Base-by-base conservation (phyloP, 2,329 filamentous ascomycete species). In the Reticulascus tulasneorum region DNA sequence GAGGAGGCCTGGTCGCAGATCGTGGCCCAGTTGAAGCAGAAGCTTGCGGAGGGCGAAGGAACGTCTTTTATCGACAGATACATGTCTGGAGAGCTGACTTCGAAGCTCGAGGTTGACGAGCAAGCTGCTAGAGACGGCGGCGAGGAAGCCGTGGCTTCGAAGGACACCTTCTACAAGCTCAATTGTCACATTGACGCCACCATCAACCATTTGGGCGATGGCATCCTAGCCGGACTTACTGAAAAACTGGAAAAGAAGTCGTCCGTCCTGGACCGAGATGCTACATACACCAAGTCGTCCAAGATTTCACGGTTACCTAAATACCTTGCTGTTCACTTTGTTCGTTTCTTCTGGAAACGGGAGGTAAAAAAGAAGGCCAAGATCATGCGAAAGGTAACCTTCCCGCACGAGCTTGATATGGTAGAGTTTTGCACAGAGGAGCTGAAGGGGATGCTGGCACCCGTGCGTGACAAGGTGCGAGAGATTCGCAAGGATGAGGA, bases 1-100 rank as follows among this genome's bases (percentile, higher is more conserved):
- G 93, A 98, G 62, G 93, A 98, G 62, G 93, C 91, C 29, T 98
- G 91, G 89, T 93, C 91, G 15, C 91, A 97, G 58, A 94, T 98
- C 44, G 67, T 98, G 6, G 80, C 84, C 28, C 86, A 91, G 54
- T 67, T 98, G 23, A 80, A 84, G 44, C 77, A 85, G 52, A 91
- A 86, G 56, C 66, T 97, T 33, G 60, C 66, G 15, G 63, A 63
- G 13, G 62, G 67, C 4, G 56, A 68, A 3, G 73, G 80, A 3
- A 59, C 69, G 2, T 86, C 86, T 0, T 95, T 94, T 56, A 77
- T 98, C 44, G 88, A 96, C 56, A 88, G 84, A 59, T 97, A 91
- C 66, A 82, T 98, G 74, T 77, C 84, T 12, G 91, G 93, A 39
- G 77, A 77, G 49, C 89, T 96, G 47, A 77, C 85, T 29, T 84